phyloP scores from a whole-genome alignment of 176 grass and related monocot species.

The Zoysia japonica region DNA sequence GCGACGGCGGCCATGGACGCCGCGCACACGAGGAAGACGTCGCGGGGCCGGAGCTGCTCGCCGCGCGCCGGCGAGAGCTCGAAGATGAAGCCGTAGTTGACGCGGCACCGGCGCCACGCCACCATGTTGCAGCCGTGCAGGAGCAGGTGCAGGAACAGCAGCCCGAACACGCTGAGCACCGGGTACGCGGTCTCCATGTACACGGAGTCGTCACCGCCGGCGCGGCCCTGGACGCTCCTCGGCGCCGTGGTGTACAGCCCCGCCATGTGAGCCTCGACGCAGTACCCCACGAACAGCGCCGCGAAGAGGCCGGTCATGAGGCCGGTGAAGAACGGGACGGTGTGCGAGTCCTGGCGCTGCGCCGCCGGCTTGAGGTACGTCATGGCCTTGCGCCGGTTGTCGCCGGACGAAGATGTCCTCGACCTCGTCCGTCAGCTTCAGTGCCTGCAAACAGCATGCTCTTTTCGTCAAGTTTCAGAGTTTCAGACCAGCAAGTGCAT shows the following conservation, averaged over 20 bases:
- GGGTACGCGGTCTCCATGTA: constrained; percentile 92
- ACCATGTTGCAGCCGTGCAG: constrained; percentile 75
- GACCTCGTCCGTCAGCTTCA: constrained; percentile 76
- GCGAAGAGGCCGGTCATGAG: constrained; percentile 68
- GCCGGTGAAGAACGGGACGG: constrained; percentile 68
- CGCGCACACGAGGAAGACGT: constrained; percentile 64
- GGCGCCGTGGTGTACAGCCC: constrained; percentile 52
- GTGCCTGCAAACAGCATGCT: background rate
- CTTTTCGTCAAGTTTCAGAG: background rate
- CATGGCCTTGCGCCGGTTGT: constrained; percentile 69
- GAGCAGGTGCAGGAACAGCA: constrained; percentile 82
- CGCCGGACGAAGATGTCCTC: constrained; percentile 69
- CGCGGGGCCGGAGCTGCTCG: constrained; percentile 56
- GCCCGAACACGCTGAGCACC: constrained; percentile 77
- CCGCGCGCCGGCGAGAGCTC: constrained; percentile 44
- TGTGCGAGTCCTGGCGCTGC: constrained; percentile 55
- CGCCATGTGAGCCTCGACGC: constrained; percentile 62
- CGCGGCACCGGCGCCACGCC: constrained; percentile 69
- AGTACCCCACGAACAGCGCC: constrained; percentile 66
- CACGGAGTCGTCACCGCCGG: constrained; percentile 28
- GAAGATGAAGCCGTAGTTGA: constrained; percentile 88
- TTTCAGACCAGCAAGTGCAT: too few relatives aligned
- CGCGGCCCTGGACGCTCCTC: constrained; percentile 17
- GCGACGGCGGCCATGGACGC: constrained; percentile 61
- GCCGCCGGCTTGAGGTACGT: constrained; percentile 74